Evolutionary conservation across 2,329 filamentous ascomycete genomes (phyloP), one percentile per base, ranked within the genome.

Genomic region (Colletotrichum theobromicola): DNA sequence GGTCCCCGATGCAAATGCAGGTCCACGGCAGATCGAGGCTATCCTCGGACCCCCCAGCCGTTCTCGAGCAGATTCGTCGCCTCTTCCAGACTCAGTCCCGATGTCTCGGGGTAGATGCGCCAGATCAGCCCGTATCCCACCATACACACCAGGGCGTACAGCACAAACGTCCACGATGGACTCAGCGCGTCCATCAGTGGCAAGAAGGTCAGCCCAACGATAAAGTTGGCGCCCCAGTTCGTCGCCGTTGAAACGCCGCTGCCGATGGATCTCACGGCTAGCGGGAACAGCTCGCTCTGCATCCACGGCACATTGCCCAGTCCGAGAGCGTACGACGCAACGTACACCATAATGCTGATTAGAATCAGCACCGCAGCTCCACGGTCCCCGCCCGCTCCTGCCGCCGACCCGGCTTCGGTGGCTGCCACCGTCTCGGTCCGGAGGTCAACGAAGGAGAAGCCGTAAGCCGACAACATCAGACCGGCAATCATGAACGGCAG

Each of bases 241-340:
- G 94, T 97, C 7, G 93, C 93, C 9, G 96, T 96, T 2, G 93
- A 90, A 7, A 95, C 83, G 0, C 92, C 92, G 72, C 93, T 94
- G 32, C 94, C 94, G 2, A 95, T 84, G 6, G 93, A 92, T 63
- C 94, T 91, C 60, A 95, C 94, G 34, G 89, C 88, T 62, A 96
- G 87, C 1, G 95, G 94, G 81, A 98, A 98, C 35, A 98, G 90
- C 85, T 98, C 96, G 78, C 93, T 95, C 85, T 98, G 96, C 89
- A 98, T 96, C 96, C 96, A 98, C 1, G 96, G 96, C 4, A 98
- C 95, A 79, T 95, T 97, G 10, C 96, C 96, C 3, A 98, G 88
- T 4, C 96, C 96, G 2, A 96, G 87, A 2, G 96, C 96, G 81
- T 97, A 98, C 1, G 93, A 89, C 10, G 94, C 93, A 3, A 98